A percentile compares a stretch with the other conserved stretches of the same genome.
Evolutionary conservation across 768 basidiomycete genomes (phyloP).

Genomic region (Trametes cinnabarina): DNA sequence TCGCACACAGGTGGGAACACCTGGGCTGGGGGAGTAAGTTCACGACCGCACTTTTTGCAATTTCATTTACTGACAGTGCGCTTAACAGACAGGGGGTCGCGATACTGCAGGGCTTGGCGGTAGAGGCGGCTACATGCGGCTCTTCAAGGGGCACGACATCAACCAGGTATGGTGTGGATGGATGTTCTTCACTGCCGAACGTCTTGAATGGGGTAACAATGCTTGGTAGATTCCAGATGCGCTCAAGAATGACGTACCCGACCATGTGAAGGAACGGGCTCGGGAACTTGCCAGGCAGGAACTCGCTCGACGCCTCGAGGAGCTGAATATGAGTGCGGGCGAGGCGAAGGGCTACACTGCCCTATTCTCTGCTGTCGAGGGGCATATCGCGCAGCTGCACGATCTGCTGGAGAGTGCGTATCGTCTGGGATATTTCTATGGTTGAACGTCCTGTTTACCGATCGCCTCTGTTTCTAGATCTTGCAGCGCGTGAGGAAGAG

Average conservation of each 20-base stretch:
- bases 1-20: conserved; percentile 58
- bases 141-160: conserved; percentile 62
- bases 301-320: conserved; percentile 56
- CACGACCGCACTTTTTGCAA: background rate
- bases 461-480: conserved; percentile 38
- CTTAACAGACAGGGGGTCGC: conserved; percentile 54
- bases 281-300: conserved; percentile 67
- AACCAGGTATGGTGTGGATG: conserved; percentile 44
- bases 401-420: conserved; percentile 61
- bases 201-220: background rate
- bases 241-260: conserved; percentile 57
- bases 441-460: background rate
- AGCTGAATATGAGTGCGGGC: conserved; percentile 55
- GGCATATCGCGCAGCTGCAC: conserved; percentile 57
- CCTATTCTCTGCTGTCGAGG: conserved; percentile 52
- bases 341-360: conserved; percentile 58
- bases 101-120: conserved; percentile 69
- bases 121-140: conserved; percentile 63
- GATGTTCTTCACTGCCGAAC: background rate
- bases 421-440: background rate
- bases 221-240: conserved; percentile 44
- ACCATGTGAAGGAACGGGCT: conserved; percentile 59
- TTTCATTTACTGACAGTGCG: background rate
- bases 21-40: conserved; percentile 60
- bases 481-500: conserved; percentile 67